Evolutionary conservation across 768 basidiomycete species (phyloP).

Genomic region (Piloderma croceum): DNA sequence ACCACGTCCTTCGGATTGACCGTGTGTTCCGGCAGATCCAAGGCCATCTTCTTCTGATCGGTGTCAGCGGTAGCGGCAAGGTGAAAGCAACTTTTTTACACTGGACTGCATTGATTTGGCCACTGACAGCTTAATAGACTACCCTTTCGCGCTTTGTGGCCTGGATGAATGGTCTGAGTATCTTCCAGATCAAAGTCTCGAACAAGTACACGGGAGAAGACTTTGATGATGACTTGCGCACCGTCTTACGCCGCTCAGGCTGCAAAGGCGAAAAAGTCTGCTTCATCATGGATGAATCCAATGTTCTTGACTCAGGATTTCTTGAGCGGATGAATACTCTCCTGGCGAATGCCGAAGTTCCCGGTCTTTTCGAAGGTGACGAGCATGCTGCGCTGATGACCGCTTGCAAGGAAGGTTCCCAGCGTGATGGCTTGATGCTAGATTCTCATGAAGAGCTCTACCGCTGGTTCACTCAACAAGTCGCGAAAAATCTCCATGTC

Average conservation of each 20-base stretch:
- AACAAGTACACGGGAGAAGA: conserved; percentile 99
- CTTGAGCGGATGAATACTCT: conserved; percentile 99
- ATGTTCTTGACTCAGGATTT: conserved; percentile 98
- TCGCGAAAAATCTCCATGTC: conserved; percentile 95
- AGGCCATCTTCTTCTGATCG: conserved; percentile 93
- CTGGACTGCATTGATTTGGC: no score
- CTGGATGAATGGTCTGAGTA: conserved; percentile 99
- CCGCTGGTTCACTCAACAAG: conserved; percentile 98
- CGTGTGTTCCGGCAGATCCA: conserved; percentile 98
- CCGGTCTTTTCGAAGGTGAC: conserved; percentile 99
- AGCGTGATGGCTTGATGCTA: conserved; percentile 95
- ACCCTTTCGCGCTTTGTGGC: conserved; percentile 97
- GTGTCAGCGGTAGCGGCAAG: conserved; percentile 98
- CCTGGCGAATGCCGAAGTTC: conserved; percentile 99
- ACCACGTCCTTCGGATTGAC: conserved; percentile 96
- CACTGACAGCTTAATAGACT: conserved; percentile 50
- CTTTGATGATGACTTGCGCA: conserved; percentile 95
- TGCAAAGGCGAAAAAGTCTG: conserved; percentile 99
- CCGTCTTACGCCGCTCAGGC: conserved; percentile 89
- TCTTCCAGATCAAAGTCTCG: conserved; percentile 99
- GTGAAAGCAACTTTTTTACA: no score
- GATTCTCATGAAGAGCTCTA: conserved; percentile 98
- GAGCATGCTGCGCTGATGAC: conserved; percentile 98
- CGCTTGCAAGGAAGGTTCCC: conserved; percentile 99
- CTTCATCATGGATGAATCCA: conserved; percentile 99